Percentiles rank a stretch among this genome's conserved stretches.
phyloP scores from a whole-genome alignment of 2,329 filamentous ascomycete genomes.

The Grosmannia clavigera region DNA sequence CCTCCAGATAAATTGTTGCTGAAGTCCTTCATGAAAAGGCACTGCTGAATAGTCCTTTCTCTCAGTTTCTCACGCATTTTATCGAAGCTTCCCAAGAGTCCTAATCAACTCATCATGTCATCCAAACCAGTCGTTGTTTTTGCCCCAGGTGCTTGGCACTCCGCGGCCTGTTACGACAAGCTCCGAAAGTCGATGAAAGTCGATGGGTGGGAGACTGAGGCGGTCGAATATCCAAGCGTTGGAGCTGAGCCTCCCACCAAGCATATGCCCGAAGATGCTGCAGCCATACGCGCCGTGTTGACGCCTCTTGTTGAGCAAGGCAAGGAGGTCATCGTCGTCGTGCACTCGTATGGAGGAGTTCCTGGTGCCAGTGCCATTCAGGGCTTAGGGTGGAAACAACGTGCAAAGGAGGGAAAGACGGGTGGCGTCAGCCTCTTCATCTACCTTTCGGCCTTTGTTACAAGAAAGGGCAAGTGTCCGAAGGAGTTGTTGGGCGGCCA shows the following conservation, averaged over 20 bases:
- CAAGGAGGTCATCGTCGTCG: background rate
- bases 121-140: conserved; percentile 18
- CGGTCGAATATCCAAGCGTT: conserved; percentile 19
- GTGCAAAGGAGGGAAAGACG: conserved; percentile 18
- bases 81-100: background rate
- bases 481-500: conserved; percentile 13
- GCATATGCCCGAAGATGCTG: conserved; percentile 15
- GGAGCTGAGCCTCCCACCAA: conserved; percentile 17
- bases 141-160: conserved; percentile 23
- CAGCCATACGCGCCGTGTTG: background rate
- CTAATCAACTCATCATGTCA: conserved; percentile 9
- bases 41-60: background rate
- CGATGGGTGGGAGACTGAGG: conserved; percentile 17
- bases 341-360: conserved; percentile 11
- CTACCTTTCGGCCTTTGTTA: conserved; percentile 18
- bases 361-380: conserved; percentile 18
- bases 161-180: conserved; percentile 15
- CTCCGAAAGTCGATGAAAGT: conserved; percentile 16
- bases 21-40: background rate
- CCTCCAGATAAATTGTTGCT: background rate
- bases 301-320: background rate
- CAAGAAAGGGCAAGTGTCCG: conserved; percentile 12
- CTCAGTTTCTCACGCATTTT: background rate
- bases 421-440: conserved; percentile 21
- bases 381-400: conserved; percentile 18